Evolutionary conservation across 2,329 filamentous ascomycete species (phyloP), one percentile per base, ranked within the genome.

Genomic region (Clonostachys byssicola): DNA sequence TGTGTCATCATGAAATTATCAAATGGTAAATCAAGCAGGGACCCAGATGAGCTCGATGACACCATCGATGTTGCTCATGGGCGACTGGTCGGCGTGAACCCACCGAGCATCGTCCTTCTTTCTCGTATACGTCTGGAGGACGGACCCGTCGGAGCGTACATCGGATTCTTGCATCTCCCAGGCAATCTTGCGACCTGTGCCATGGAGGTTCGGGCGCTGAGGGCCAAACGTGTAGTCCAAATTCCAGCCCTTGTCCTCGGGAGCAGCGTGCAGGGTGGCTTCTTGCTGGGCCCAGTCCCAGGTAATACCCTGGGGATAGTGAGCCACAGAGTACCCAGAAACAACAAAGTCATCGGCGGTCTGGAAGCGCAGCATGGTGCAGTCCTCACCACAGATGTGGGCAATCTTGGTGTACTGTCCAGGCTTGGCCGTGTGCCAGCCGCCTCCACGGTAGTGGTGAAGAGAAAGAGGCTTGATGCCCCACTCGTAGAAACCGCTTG

Each of bases 401-500:
- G 80, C 73, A 33, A 84, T 69, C 56, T 79, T 76, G 54, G 76
- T 73, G 59, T 81, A 74, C 51, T 80, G 74, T 56, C 73, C 73
- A 44, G 82, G 78, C 48, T 71, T 67, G 34, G 75, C 75, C 18
- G 62, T 58, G 60, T 81, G 77, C 78, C 78, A 82, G 47, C 75
- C 72, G 40, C 77, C 75, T 42, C 78, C 78, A 56, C 81, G 81
- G 70, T 81, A 85, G 66, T 85, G 81, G 61, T 85, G 81, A 18
- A 85, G 70, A 8, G 78, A 81, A 18, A 84, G 68, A 2, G 81
- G 81, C 52, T 75, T 73, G 52, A 81, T 73, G 33, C 79, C 79
- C 38, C 76, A 75, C 63, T 85, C 81, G 61, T 84, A 85, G 63
- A 85, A 83, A 5, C 81, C 81, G 1, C 78, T 78, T 5, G 80